Percentiles rank a stretch among this genome's conserved stretches.
phyloP scores from a whole-genome alignment of 192 early-diverging fungal genomes.

The Entrophospora sp. region DNA sequence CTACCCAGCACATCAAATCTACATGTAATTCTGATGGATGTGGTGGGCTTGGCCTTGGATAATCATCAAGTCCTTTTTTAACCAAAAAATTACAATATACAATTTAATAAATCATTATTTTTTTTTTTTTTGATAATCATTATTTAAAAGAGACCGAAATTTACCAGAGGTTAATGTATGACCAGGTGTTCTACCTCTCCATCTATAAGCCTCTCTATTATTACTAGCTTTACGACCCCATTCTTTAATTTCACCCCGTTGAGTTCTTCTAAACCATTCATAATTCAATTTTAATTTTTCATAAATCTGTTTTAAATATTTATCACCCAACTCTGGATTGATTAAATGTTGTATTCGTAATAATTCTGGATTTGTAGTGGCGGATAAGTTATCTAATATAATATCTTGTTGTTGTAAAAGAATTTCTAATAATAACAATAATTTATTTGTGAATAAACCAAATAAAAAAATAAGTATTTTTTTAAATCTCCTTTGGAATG shows the following conservation, averaged over 20 bases:
- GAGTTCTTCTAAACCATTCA: conserved; percentile 72
- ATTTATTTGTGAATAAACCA: no score
- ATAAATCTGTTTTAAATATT: conserved; percentile 46
- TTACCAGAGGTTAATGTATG: conserved; percentile 82
- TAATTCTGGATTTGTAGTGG: conserved; percentile 15
- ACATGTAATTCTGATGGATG: conserved; percentile 68
- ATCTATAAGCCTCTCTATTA: conserved; percentile 69
- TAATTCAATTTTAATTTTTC: conserved; percentile 60
- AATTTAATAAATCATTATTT: no score
- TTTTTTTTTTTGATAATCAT: no score
- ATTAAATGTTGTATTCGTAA: conserved; percentile 34
- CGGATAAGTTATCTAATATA: not conserved
- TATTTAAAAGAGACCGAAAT: not conserved
- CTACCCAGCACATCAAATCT: conserved; percentile 75
- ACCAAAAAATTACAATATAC: not conserved
- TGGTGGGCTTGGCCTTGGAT: conserved; percentile 71
- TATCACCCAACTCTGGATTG: conserved; percentile 31
- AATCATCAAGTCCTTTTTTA: conserved; percentile 76
- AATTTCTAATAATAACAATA: no score
- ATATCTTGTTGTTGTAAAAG: not conserved
- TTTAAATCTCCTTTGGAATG: no score
- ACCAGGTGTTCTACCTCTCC: conserved; percentile 75
- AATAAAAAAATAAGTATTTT: no score
- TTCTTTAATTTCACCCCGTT: conserved; percentile 53
- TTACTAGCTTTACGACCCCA: conserved; percentile 36